phyloP scores from a whole-genome alignment of 352 stramenopile species.

The Globisporangium recalcitrans region DNA sequence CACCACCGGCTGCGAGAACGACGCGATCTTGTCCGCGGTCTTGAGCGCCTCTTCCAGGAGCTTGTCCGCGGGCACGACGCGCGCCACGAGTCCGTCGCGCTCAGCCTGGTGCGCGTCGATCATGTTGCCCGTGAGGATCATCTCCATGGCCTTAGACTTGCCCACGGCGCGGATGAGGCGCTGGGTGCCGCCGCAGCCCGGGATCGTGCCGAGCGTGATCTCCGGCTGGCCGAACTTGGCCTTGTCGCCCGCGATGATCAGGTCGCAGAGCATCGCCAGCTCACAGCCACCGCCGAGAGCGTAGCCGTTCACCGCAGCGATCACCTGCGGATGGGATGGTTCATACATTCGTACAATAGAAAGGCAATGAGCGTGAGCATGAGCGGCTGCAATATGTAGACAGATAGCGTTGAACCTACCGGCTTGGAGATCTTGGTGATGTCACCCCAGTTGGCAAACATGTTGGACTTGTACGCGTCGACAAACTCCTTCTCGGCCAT shows the following conservation, averaged over 20 bases:
- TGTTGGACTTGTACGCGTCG: conserved; percentile 92
- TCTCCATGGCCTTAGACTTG: conserved; percentile 99
- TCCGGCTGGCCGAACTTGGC: conserved; percentile 98
- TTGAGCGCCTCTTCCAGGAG: conserved; percentile 94
- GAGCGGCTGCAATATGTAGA: too few species aligned
- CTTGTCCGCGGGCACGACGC: conserved; percentile 89
- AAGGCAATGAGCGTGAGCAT: conserved; percentile 16
- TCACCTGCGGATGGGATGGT: conserved; percentile 60
- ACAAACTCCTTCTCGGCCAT: conserved; percentile 94
- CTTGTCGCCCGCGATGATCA: conserved; percentile 94
- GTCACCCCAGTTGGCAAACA: conserved; percentile 96
- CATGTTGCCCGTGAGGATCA: conserved; percentile 97
- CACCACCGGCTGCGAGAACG: conserved; percentile 93
- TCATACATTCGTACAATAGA: background rate
- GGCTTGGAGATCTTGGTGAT: conserved; percentile 94
- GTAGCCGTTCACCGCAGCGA: conserved; percentile 98
- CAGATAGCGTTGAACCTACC: too few species aligned
- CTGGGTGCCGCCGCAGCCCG: conserved; percentile 95
- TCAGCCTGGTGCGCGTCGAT: conserved; percentile 95
- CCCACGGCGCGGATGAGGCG: conserved; percentile 95
- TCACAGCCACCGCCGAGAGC: conserved; percentile 97
- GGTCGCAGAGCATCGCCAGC: conserved; percentile 99
- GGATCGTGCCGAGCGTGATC: conserved; percentile 98
- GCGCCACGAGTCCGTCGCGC: conserved; percentile 90
- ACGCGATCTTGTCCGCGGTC: conserved; percentile 94